These are phyloP conservation scores for Coprinopsis sp. DNA, from an alignment of 768 basidiomycete species.

Conservation along the genomic window DNA sequence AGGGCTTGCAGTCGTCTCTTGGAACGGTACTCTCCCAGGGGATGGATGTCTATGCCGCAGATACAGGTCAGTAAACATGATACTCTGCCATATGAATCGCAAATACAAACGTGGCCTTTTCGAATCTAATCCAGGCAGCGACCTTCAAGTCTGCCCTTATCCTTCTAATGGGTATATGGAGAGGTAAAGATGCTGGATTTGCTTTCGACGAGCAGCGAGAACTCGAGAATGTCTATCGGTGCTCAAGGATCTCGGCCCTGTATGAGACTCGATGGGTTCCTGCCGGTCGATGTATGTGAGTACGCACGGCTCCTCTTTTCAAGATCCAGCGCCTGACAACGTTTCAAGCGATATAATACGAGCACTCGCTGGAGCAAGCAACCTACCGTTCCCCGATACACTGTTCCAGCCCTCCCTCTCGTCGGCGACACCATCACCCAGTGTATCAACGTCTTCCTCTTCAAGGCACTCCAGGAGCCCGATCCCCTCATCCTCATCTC, in stretches of 20 bases:
- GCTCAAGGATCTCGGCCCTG: slow-evolving; percentile 30
- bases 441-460: too few relatives aligned
- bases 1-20: slow-evolving; percentile 66
- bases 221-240: slow-evolving; percentile 39
- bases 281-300: slow-evolving; percentile 2
- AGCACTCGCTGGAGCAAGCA: neutral
- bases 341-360: slow-evolving; percentile 1
- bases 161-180: slow-evolving; percentile 48
- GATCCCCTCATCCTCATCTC: neutral
- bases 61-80: neutral
- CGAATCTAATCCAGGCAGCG: slow-evolving; percentile 2
- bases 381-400: neutral
- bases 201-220: slow-evolving; percentile 30
- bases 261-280: slow-evolving; percentile 16
- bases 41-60: neutral
- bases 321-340: neutral
- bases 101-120: slow-evolving; percentile 12
- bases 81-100: too few relatives aligned
- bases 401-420: too few relatives aligned
- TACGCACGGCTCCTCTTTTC: neutral
- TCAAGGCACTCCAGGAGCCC: too few relatives aligned
- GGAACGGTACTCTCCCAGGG: slow-evolving; percentile 39
- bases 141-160: slow-evolving; percentile 31
- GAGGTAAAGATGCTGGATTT: slow-evolving; percentile 29
- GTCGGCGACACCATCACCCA: too few relatives aligned